These are phyloP conservation scores for Arthrobotrys sinensis DNA, from an alignment of 2,329 filamentous ascomycete genomes.

Conservation along the genomic window DNA sequence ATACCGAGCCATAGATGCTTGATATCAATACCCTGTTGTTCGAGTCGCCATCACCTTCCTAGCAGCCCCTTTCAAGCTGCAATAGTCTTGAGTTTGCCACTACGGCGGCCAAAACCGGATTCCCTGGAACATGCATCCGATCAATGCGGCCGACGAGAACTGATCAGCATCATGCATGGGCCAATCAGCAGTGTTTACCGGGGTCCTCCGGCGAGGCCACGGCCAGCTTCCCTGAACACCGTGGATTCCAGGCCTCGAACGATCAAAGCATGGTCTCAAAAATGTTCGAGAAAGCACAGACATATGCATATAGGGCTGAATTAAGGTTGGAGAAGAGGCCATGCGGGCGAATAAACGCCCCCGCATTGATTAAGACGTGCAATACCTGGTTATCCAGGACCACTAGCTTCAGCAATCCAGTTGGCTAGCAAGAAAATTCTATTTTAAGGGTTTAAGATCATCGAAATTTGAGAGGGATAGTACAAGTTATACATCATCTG, in stretches of 20 bases:
- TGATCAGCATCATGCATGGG: constrained; percentile 25
- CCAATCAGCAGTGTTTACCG: constrained; percentile 10
- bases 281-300: neutral
- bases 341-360: neutral
- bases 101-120: neutral
- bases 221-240: neutral
- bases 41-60: neutral
- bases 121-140: neutral
- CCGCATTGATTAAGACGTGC: neutral
- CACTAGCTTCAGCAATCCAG: neutral
- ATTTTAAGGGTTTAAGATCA: neutral
- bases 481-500: neutral
- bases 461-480: neutral
- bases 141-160: neutral
- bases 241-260: neutral
- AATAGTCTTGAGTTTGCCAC: constrained; percentile 4
- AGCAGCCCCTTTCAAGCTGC: too few relatives aligned
- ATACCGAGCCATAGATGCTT: neutral
- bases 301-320: constrained; percentile 13
- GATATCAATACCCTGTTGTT: neutral
- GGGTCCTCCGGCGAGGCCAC: constrained; percentile 13
- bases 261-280: neutral
- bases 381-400: neutral
- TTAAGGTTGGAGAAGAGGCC: constrained; percentile 6
- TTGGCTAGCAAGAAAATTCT: neutral